phyloP scores from a whole-genome alignment of 2,329 filamentous ascomycete genomes.

The Penicillium sp. region DNA sequence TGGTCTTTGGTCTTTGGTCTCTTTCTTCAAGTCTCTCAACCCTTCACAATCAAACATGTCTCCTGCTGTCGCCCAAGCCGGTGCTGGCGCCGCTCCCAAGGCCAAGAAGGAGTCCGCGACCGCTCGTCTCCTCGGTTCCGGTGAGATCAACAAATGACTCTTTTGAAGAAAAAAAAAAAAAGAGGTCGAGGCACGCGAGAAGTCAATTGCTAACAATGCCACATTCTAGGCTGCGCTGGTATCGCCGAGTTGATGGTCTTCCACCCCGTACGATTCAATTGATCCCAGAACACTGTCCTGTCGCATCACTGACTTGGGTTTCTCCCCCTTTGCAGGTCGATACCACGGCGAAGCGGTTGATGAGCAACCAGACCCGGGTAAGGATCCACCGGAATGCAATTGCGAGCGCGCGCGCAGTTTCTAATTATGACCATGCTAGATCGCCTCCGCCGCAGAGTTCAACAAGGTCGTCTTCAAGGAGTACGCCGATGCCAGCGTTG shows the following conservation, averaged over 20 bases:
- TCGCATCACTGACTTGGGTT: conserved; percentile 30
- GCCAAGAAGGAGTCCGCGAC: conserved; percentile 86
- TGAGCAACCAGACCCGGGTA: conserved; percentile 92
- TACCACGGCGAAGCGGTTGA: conserved; percentile 97
- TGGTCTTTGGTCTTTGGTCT: conserved; percentile 14
- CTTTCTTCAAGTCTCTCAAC: conserved; percentile 17
- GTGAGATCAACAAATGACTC: conserved; percentile 56
- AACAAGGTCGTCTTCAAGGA: conserved; percentile 96
- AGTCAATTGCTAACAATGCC: conserved; percentile 19
- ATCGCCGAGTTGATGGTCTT: conserved; percentile 93
- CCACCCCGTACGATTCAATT: conserved; percentile 70
- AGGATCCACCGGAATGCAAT: conserved; percentile 28
- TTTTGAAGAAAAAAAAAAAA: neutral
- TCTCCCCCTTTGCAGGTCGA: conserved; percentile 71
- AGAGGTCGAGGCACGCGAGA: neutral
- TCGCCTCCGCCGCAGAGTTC: conserved; percentile 67
- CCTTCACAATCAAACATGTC: conserved; percentile 57
- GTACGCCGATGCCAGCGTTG: conserved; percentile 72
- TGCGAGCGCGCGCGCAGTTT: conserved; percentile 11
- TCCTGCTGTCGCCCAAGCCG: conserved; percentile 53
- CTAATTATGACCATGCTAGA: conserved; percentile 47
- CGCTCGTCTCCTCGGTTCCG: conserved; percentile 89
- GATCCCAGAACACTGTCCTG: neutral
- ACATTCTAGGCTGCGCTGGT: conserved; percentile 76
- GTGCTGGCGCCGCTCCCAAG: conserved; percentile 58